A percentile compares a stretch with the other conserved stretches of the same genome.
Evolutionary conservation across 371 early-diverging fungal genomes (phyloP).

Genomic region (Chytridium lagenaria): DNA sequence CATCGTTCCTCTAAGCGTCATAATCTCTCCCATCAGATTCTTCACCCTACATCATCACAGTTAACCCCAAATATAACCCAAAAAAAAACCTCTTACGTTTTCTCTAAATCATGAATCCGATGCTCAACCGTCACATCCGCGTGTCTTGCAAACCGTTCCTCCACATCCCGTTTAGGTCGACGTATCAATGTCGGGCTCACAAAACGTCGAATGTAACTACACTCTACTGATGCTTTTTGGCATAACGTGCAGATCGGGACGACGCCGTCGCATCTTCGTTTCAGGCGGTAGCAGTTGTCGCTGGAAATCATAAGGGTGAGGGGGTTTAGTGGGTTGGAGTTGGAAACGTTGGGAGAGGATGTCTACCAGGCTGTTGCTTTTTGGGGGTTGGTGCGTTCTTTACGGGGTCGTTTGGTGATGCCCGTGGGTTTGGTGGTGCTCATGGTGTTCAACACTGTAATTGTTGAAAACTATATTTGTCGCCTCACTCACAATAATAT

Average conservation of each 20-base stretch:
- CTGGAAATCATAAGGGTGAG: not conserved
- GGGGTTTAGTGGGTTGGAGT: not conserved
- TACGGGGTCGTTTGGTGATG: not conserved
- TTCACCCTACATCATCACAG: not conserved
- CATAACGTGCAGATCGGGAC: constrained; percentile 3
- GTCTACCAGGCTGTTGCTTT: not conserved
- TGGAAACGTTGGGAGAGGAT: not conserved
- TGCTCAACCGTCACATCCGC: not conserved
- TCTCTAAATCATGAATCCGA: not conserved
- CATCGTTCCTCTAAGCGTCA: not conserved
- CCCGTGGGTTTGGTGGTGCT: no score
- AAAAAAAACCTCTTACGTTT: not conserved
- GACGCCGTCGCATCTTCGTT: not conserved
- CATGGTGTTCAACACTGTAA: no score
- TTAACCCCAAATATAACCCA: not conserved
- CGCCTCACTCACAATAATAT: no score
- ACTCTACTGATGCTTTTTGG: not conserved
- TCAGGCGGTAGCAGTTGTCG: constrained; percentile 14
- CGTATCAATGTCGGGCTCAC: not conserved
- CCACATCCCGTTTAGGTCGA: not conserved
- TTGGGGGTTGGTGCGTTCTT: not conserved
- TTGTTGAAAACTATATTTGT: no score
- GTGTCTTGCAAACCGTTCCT: not conserved
- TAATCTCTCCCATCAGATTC: not conserved
- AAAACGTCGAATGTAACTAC: constrained; percentile 12